Evolutionary conservation across 176 grass and related monocot species (phyloP), one percentile per base, ranked within the genome.

Genomic region (Oryza brachyantha): DNA sequence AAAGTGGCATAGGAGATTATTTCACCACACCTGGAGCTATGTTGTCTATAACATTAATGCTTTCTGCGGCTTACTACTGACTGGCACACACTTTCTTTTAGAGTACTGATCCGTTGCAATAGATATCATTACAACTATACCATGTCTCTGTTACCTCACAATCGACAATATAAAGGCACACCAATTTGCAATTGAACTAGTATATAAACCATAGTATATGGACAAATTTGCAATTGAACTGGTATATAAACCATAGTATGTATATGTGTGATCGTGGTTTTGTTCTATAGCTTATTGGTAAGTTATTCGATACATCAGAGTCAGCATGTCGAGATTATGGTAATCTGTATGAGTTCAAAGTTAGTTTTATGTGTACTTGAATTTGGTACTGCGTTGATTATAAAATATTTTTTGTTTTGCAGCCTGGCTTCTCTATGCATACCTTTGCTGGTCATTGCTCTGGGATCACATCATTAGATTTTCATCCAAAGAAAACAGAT

Each of bases 401-500:
- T 75, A 62, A 60, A 60, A 55, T 21, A 70, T 61, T 1, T 2
- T 35, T 78, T 83, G 29, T 79, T 89, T 80, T 81, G 92, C 85
- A 99, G 96, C 88, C 96, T 82, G 88, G 81, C 84, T 95, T 85
- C 66, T 91, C 68, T 86, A 60, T 91, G 86, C 81, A 99, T 63
- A 87, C 88, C 14, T 96, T 93, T 60, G 5, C 13, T 64, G 96
- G 92, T 55, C 92, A 99, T 82, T 70, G 11, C 31, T 85, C 14
- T 10, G 88, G 91, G 19, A 82, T 99, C 58, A 99, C 96, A 34
- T 99, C 92, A 13, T 83, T 99, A 50, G 96, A 99, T 78, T 99
- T 99, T 80, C 96, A 99, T 89, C 92, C 96, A 73, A 99, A 95
- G 81, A 95, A 89, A 66, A 95, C 92, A 40, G 96, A 99, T 34